Percentiles rank a stretch among this genome's conserved stretches.
phyloP scores from a whole-genome alignment of 352 stramenopile genomes.

The Halophytophthora batemanensis region DNA sequence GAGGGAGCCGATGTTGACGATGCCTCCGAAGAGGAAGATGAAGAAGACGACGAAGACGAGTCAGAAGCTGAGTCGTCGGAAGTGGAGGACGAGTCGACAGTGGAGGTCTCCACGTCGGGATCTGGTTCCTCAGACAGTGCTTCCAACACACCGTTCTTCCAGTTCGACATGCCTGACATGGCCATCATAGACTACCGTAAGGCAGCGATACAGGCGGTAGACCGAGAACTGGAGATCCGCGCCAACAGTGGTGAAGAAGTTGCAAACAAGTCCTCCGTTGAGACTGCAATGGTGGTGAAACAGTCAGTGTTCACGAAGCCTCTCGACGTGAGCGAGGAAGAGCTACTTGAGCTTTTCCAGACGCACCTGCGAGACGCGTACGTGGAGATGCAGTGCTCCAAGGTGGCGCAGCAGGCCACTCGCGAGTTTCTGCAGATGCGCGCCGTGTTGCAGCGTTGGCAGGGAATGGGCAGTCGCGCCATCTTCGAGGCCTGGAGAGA shows the following conservation, averaged over 20 bases:
- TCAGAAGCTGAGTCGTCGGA: slow-evolving; percentile 6
- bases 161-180: slow-evolving; percentile 48
- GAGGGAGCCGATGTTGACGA: slow-evolving; percentile 11
- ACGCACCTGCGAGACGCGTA: slow-evolving; percentile 42
- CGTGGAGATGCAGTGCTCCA: slow-evolving; percentile 43
- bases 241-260: slow-evolving; percentile 4
- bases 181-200: slow-evolving; percentile 44
- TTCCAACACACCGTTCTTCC: slow-evolving; percentile 31
- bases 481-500: slow-evolving; percentile 68
- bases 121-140: background rate
- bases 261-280: background rate
- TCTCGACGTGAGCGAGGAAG: slow-evolving; percentile 32
- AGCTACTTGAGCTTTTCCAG: slow-evolving; percentile 46
- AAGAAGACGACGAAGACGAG: slow-evolving; percentile 6
- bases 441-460: slow-evolving; percentile 49
- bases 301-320: slow-evolving; percentile 22
- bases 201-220: slow-evolving; percentile 31
- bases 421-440: slow-evolving; percentile 64
- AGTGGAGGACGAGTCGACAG: slow-evolving; percentile 9
- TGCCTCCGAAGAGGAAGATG: slow-evolving; percentile 8
- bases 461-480: slow-evolving; percentile 41
- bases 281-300: slow-evolving; percentile 3
- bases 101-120: slow-evolving; percentile 5
- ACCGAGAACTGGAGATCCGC: slow-evolving; percentile 33
- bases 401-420: slow-evolving; percentile 42